These are phyloP conservation scores for Brassica nigra DNA, from an alignment of 345 rosid genomes.

Conservation along the genomic window DNA sequence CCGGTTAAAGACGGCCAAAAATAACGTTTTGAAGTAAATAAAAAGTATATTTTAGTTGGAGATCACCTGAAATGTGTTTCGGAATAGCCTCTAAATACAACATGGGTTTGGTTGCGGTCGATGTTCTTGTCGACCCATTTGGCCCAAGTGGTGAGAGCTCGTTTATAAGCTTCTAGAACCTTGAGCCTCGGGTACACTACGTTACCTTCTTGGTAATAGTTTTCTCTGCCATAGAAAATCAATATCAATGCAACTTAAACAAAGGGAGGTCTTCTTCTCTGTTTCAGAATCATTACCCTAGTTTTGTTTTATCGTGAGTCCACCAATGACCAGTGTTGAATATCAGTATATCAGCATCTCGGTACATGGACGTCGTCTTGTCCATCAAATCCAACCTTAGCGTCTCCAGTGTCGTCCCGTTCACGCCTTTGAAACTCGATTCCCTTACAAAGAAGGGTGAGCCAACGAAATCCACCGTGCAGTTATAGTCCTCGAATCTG, in stretches of 20 bases:
- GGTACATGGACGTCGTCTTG: constrained; percentile 62
- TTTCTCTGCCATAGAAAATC: constrained; percentile 51
- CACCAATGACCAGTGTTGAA: constrained; percentile 98
- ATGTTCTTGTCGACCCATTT: constrained; percentile 80
- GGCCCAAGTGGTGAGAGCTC: constrained; percentile 85
- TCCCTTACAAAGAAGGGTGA: constrained; percentile 87
- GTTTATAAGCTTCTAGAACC: constrained; percentile 75
- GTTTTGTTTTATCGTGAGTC: constrained; percentile 95
- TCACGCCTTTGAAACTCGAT: constrained; percentile 55
- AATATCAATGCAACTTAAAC: no score
- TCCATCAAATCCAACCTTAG: constrained; percentile 89
- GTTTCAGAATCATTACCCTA: constrained; percentile 50
- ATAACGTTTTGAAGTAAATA: background rate
- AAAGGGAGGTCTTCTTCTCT: background rate
- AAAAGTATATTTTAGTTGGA: no score
- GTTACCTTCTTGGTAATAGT: constrained; percentile 88
- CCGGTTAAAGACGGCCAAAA: background rate
- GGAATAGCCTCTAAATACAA: constrained; percentile 81
- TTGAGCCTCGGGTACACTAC: constrained; percentile 70
- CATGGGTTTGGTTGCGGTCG: constrained; percentile 50
- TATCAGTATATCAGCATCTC: constrained; percentile 72
- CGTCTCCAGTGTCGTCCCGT: constrained; percentile 63
- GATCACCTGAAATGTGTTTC: constrained; percentile 80
- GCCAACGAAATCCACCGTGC: constrained; percentile 79
- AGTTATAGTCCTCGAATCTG: constrained; percentile 83